A percentile compares a stretch with the other conserved stretches of the same genome.
These are phyloP conservation scores for Plasmodium gaboni DNA, from an alignment of 169 alveolate genomes.

Conservation along the genomic window DNA sequence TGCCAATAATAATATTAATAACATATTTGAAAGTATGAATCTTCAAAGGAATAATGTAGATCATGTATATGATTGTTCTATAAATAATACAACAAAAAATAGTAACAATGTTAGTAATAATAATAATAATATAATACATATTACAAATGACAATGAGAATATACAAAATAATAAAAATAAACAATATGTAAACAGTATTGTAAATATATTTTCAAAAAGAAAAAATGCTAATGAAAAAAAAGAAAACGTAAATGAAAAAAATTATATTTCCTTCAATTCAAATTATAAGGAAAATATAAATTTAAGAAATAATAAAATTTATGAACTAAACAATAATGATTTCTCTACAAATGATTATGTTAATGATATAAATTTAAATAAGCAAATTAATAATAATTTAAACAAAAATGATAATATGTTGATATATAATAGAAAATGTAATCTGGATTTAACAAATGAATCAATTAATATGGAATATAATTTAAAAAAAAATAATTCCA, in stretches of 20 bases:
- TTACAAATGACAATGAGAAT: neutral
- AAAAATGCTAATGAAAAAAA: neutral
- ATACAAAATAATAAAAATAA: conserved; percentile 4
- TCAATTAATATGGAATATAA: neutral
- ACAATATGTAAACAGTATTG: conserved; percentile 1
- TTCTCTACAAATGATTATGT: neutral
- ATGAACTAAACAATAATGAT: no score
- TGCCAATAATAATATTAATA: no score
- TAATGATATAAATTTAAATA: neutral
- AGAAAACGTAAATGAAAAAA: conserved; percentile 1
- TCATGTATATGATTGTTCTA: neutral
- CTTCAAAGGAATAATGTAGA: neutral
- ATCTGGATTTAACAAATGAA: neutral
- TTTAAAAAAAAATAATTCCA: neutral
- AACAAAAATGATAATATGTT: neutral
- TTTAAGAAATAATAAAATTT: conserved; percentile 3
- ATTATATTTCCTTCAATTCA: neutral
- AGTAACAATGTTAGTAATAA: neutral
- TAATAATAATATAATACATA: neutral
- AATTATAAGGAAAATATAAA: neutral
- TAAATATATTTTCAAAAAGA: neutral
- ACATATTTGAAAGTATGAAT: no score
- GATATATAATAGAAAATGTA: neutral
- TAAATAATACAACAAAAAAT: neutral
- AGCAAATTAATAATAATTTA: neutral